Evolutionary conservation across 1,284 basidiomycete species (phyloP), one percentile per base, ranked within the genome.

Genomic region (Jaminaea rosea): DNA sequence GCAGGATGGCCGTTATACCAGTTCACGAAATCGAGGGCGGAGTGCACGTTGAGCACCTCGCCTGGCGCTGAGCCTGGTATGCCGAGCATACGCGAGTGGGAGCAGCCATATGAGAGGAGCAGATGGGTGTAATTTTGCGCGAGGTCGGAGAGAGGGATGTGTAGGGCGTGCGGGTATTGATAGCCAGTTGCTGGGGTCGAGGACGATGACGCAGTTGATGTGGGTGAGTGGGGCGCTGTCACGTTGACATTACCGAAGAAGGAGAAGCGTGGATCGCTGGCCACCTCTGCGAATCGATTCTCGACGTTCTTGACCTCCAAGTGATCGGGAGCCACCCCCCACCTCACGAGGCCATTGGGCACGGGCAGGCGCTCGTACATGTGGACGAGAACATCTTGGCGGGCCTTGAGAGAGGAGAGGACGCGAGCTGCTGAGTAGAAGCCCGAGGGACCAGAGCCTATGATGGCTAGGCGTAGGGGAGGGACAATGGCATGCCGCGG

Each of bases 231-330:
- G 48, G 23, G 11, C 24, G 26, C 3, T 0, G 80, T 82, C 44
- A 97, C 77, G 52, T 87, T 83, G 37, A 94, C 84, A 67, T 97
- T 97, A 44, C 94, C 94, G 72, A 93, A 93, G 77, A 92, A 73
- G 9, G 59, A 53, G 37, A 73, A 52, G 21, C 69, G 54, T 1
- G 67, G 58, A 44, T 72, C 68, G 4, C 55, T 51, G 1, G 65
- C 62, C 21, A 71, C 63, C 84, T 37, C 26, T 6, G 91, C 88
- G 63, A 98, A 99, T 76, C 94, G 97, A 77, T 94, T 83, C 41
- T 87, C 89, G 75, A 92, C 96, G 74, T 99, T 99, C 91, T 96
- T 98, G 70, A 98, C 93, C 78, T 98, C 93, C 1, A 93, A 91
- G 75, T 99, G 94, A 77, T 98, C 94, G 34, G 94, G 93, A 8